Base-by-base conservation (phyloP, 352 stramenopile species). In the Globisporangium rhizosaccharum region DNA sequence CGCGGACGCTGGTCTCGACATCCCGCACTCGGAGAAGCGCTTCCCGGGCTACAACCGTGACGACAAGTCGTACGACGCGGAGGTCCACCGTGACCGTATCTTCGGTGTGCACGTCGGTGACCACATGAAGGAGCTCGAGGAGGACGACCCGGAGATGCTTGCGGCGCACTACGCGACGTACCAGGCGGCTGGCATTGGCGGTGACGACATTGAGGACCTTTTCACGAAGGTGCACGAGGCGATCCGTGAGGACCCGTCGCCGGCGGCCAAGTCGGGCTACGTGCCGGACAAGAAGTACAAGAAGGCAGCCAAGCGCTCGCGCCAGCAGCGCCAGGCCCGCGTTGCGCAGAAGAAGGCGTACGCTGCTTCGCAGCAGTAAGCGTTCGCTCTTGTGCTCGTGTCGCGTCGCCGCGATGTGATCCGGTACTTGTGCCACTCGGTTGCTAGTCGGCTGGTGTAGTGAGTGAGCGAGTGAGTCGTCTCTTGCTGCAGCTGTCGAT, bases 41-140 rank as follows among this genome's bases (percentile, higher is more conserved):
- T 99, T 99, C 92, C 96, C 97, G 46, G 97, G 97, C 60, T 99
- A 99, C 84, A 97, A 98, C 79, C 87, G 92, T 61, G 96, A 99
- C 71, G 87, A 97, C 79, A 99, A 99, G 89, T 87, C 90, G 67
- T 99, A 99, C 85, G 97, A 99, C 74, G 96, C 96, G 55, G 95
- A 99, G 67, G 96, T 96, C 67, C 96, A 99, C 87, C 90, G 90
- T 64, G 94, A 98, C 77, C 94, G 93, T 53, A 99, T 99, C 93
- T 98, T 99, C 70, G 97, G 96, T 60, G 82, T 97, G 60, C 96
- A 99, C 80, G 85, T 99, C 28, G 85, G 87, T 51, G 97, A 99
- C 73, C 98, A 99, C 92, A 99, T 99, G 97, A 97, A 99, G 78
- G 96, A 99, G 73, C 85, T 99, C 25, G 95, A 98, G 81, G 97